A percentile compares a stretch with the other conserved stretches of the same genome.
These are phyloP conservation scores for Paraconiothyrium sp. DNA, from an alignment of 2,329 filamentous ascomycete species.

Conservation along the genomic window DNA sequence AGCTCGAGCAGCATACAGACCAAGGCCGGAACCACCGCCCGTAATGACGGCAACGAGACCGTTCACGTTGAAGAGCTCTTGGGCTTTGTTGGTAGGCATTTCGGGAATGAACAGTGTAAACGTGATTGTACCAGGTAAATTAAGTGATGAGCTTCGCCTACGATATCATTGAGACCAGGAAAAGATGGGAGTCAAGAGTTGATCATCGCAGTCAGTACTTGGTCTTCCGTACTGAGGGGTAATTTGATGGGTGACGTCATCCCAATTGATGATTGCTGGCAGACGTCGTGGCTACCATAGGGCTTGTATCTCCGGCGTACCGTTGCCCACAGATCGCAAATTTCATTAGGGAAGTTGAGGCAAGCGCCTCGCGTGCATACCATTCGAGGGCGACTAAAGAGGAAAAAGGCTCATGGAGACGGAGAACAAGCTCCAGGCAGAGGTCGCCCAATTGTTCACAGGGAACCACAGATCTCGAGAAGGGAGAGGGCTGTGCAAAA, in stretches of 20 bases:
- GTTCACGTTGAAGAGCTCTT: constrained; percentile 13
- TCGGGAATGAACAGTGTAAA: background rate
- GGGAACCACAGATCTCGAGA: too few relatives aligned
- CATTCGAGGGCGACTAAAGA: background rate
- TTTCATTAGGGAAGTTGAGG: background rate
- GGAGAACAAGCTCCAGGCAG: too few relatives aligned
- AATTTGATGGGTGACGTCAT: background rate
- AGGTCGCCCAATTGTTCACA: too few relatives aligned
- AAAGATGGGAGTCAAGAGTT: background rate
- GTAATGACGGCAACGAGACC: constrained; percentile 16
- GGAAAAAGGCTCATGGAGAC: background rate
- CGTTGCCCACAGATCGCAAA: background rate
- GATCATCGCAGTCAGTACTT: background rate
- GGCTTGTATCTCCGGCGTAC: background rate
- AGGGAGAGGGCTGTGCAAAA: too few relatives aligned
- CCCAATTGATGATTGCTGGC: background rate
- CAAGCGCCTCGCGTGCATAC: background rate
- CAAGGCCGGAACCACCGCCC: constrained; percentile 20
- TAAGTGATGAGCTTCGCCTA: background rate
- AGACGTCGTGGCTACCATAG: background rate
- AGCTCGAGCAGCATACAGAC: constrained; percentile 16
- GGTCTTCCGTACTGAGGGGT: background rate
- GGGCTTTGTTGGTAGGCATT: constrained; percentile 11
- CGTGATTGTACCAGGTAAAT: background rate
- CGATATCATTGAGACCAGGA: background rate